Evolutionary conservation across 2,329 filamentous ascomycete genomes (phyloP).

Genomic region (Ambrosiella cleistominuta): DNA sequence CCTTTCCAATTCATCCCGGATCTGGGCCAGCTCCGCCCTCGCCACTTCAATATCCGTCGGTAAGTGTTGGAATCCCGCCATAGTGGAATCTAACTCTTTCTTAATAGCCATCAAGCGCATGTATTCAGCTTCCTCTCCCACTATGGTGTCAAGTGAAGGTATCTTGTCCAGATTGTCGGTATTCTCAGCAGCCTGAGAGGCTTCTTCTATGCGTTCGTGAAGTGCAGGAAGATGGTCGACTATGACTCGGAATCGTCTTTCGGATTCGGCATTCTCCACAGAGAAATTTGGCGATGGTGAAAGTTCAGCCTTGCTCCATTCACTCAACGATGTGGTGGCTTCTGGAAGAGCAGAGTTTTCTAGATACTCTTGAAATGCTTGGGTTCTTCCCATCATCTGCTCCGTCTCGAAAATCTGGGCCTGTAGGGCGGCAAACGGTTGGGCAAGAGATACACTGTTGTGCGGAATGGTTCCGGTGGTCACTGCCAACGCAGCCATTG

Average conservation of each 20-base stretch:
- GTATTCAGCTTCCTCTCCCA: conserved; percentile 6
- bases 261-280: conserved; percentile 56
- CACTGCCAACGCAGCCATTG: conserved; percentile 35
- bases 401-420: conserved; percentile 34
- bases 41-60: conserved; percentile 55
- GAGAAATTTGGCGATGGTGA: conserved; percentile 40
- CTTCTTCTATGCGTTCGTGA: conserved; percentile 13
- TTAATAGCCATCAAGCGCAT: conserved; percentile 38
- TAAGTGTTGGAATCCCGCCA: conserved; percentile 51
- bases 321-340: conserved; percentile 23
- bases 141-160: conserved; percentile 2
- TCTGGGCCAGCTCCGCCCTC: conserved; percentile 47
- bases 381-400: conserved; percentile 36
- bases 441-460: conserved; percentile 31
- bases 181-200: not conserved
- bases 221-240: conserved; percentile 51
- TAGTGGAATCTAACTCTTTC: conserved; percentile 40
- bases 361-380: conserved; percentile 38
- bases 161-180: not conserved
- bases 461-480: conserved; percentile 32
- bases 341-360: conserved; percentile 28
- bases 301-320: conserved; percentile 29
- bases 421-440: conserved; percentile 38
- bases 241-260: conserved; percentile 51
- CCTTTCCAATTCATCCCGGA: conserved; percentile 45